Evolutionary conservation across 2,329 filamentous ascomycete species (phyloP), one percentile per base, ranked within the genome.

Genomic region (Aspergillus fumigatiaffinis): DNA sequence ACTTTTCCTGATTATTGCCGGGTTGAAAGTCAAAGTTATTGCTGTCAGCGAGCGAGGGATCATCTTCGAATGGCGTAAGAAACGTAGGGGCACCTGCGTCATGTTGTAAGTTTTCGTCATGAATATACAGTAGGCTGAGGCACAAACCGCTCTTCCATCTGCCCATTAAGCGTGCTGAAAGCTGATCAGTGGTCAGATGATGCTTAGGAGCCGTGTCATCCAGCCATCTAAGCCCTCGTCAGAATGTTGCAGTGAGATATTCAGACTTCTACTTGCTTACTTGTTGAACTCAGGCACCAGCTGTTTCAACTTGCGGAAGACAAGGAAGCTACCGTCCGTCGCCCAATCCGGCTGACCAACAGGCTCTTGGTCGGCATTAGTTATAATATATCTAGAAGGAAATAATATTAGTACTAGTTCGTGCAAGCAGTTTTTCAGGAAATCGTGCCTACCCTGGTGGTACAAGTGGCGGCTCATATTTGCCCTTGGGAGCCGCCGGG

Each of bases 261-360:
- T 29, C 9, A 29, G 9, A 4, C 3, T 12, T 29, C 9, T 29
- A 29, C 28, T 12, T 28, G 7, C 28, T 28, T 29, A 29, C 66
- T 54, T 57, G 4, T 80, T 64, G 50, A 78, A 80, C 49, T 79
- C 78, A 1, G 75, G 77, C 5, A 80, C 77, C 4, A 76, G 70
- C 58, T 80, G 77, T 52, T 73, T 67, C 3, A 80, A 69, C 49
- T 79, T 74, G 12, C 77, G 76, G 62, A 80, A 76, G 29, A 70
- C 74, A 9, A 80, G 67, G 56, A 78, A 78, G 60, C 76, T 79
- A 4, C 78, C 77, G 51, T 80, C 77, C 2, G 72, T 63, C 28
- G 77, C 75, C 77, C 77, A 80, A 1, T 42, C 21, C 2, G 63
- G 63, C 55, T 47, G 76, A 67, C 10, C 64, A 62, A 26, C 56